Evolutionary conservation across 1,139 yeast species (phyloP), one percentile per base, ranked within the genome.

Genomic region (Candida frijolesensis): DNA sequence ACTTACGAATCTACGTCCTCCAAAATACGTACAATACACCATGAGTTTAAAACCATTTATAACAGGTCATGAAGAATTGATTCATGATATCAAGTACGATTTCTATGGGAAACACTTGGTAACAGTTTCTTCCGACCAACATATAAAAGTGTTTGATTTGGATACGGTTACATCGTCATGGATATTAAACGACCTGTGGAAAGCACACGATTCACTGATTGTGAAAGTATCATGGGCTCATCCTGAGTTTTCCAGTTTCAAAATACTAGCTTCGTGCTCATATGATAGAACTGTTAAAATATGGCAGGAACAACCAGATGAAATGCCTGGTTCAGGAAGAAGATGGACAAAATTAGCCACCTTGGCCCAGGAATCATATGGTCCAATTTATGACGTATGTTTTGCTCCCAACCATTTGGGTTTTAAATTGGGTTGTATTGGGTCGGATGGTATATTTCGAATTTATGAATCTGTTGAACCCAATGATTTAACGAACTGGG

Each of bases 381-480:
- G 97, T 1, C 96, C 99, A 1, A 74, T 94, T 16, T 91, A 92
- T 65, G 96, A 89, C 64, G 87, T 91, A 15, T 84, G 84, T 46
- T 94, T 94, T 76, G 95, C 97, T 2, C 97, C 98, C 4, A 77
- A 85, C 35, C 96, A 89, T 63, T 66, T 87, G 46, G 97, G 97
- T 0, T 74, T 94, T 50, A 84, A 89, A 60, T 68, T 92, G 37
- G 97, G 96, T 5, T 83, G 96, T 34, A 86, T 94, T 52, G 97
- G 97, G 4, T 82, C 91, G 51, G 99, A 94, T 65, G 97, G 97
- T 2, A 82, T 85, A 4, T 76, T 94, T 52, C 74, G 98, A 51
- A 80, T 94, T 11, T 94, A 94, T 64, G 97, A 91, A 64, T 90
- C 96, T 1, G 65, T 89, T 49, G 97, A 92, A 57, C 97, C 98